A percentile compares a stretch with the other conserved stretches of the same genome.
phyloP scores from a whole-genome alignment of 1,139 yeast genomes.

The Yamadazyma oceani region DNA sequence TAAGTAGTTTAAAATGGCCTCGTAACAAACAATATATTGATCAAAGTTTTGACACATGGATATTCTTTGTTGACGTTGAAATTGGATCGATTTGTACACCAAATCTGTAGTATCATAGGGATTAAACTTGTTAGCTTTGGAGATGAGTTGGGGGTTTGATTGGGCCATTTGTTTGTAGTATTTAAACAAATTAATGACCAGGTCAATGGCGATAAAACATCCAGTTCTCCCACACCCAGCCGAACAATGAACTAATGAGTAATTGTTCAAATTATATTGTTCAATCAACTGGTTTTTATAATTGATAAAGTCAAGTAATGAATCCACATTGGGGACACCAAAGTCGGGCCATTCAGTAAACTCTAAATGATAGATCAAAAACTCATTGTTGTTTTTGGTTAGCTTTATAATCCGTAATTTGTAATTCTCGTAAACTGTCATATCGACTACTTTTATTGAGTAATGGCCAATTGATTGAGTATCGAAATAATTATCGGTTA shows the following conservation, averaged over 20 bases:
- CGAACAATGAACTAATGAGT: constrained; percentile 60
- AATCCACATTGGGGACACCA: constrained; percentile 60
- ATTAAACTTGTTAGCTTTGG: constrained; percentile 15
- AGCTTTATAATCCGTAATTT: constrained; percentile 14
- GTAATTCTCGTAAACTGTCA: constrained; percentile 12
- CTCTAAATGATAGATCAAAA: constrained; percentile 59
- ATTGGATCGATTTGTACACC: constrained; percentile 44
- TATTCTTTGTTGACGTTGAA: constrained; percentile 43
- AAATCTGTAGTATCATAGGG: constrained; percentile 44
- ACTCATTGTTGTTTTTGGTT: constrained; percentile 6
- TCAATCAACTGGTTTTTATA: constrained; percentile 43
- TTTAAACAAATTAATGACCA: constrained; percentile 22
- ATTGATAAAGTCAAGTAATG: constrained; percentile 52
- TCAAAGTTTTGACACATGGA: constrained; percentile 50
- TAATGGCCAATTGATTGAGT: constrained; percentile 20
- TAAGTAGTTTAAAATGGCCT: constrained; percentile 34
- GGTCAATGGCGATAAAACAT: constrained; percentile 60
- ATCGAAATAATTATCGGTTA: constrained; percentile 21
- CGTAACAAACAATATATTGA: constrained; percentile 46
- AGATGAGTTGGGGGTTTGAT: neutral
- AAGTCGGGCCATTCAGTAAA: constrained; percentile 81
- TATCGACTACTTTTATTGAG: constrained; percentile 15
- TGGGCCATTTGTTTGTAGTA: constrained; percentile 3
- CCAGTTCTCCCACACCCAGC: constrained; percentile 89
- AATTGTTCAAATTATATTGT: constrained; percentile 20